Percentiles rank a stretch among this genome's conserved stretches.
phyloP scores from a whole-genome alignment of 768 basidiomycete species.

The Russula vinacea region DNA sequence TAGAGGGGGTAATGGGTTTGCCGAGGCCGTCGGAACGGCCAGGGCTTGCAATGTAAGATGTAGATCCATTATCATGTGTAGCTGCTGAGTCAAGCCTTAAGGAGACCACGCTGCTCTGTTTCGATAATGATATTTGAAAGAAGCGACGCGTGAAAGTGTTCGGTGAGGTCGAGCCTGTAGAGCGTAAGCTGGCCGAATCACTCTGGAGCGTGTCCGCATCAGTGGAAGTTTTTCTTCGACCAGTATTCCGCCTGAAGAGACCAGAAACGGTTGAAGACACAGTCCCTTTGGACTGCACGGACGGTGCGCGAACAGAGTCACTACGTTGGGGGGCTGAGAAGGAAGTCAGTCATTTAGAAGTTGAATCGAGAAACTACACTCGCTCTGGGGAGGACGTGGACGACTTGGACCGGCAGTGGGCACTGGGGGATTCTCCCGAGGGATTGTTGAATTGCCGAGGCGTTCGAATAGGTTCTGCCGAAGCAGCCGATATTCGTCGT shows the following conservation, averaged over 20 bases:
- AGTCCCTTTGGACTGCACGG: conserved; percentile 38
- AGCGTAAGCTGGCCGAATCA: conserved; percentile 36
- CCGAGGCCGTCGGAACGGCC: conserved; percentile 29
- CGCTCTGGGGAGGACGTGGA: conserved; percentile 11
- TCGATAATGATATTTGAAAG: conserved; percentile 41
- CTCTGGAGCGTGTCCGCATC: conserved; percentile 30
- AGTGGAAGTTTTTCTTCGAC: conserved; percentile 33
- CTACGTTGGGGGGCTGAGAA: conserved; percentile 31
- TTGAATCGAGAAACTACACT: not conserved
- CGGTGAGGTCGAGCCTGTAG: conserved; percentile 31
- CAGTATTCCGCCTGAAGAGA: conserved; percentile 36
- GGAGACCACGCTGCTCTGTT: conserved; percentile 50
- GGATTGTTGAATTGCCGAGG: conserved; percentile 57
- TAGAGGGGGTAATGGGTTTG: conserved; percentile 31
- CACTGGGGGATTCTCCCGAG: conserved; percentile 61
- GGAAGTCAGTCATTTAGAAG: conserved; percentile 14
- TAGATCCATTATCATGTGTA: conserved; percentile 39
- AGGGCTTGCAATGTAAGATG: conserved; percentile 32
- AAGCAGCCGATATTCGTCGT: conserved; percentile 81
- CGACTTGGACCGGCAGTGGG: conserved; percentile 42
- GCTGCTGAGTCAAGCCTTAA: conserved; percentile 47
- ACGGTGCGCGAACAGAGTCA: conserved; percentile 33
- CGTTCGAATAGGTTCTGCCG: conserved; percentile 84
- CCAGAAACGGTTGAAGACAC: conserved; percentile 39
- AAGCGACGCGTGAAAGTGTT: conserved; percentile 29